Percentiles rank a stretch among this genome's conserved stretches.
Conservation (phyloP, 1,284 basidiomycete genomes). For the Moesziomyces sp. region DNA sequence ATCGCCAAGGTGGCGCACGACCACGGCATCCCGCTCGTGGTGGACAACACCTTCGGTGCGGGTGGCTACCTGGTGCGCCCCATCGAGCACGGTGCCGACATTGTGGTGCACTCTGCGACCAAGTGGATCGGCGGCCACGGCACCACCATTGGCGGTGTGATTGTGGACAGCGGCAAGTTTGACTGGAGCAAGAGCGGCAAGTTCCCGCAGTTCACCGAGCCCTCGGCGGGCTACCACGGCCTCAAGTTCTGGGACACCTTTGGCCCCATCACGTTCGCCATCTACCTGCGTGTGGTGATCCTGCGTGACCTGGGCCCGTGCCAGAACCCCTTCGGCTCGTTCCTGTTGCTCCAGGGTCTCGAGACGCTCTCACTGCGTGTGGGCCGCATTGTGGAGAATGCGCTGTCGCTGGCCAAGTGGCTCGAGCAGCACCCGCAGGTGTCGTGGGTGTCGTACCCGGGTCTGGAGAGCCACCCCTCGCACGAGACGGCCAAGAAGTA, state of each 20-base stretch:
- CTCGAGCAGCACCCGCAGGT: constrained; percentile 79
- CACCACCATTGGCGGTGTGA: constrained; percentile 84
- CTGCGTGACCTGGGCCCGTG: constrained; percentile 82
- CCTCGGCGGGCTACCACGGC: constrained; percentile 86
- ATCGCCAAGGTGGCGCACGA: constrained; percentile 83
- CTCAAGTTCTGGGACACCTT: constrained; percentile 74
- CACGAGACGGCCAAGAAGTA: constrained; percentile 74
- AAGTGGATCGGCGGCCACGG: constrained; percentile 94
- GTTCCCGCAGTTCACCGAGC: constrained; percentile 85
- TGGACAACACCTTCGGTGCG: constrained; percentile 91
- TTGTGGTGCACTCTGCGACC: constrained; percentile 86
- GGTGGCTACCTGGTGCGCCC: constrained; percentile 81
- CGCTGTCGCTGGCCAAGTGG: constrained; percentile 79
- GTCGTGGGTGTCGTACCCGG: constrained; percentile 84
- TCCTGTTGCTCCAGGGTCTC: constrained; percentile 84
- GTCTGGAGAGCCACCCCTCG: constrained; percentile 76
- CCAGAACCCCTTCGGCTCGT: constrained; percentile 83
- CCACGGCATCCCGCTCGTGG: constrained; percentile 80
- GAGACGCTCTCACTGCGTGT: constrained; percentile 85
- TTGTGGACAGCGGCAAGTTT: constrained; percentile 84
- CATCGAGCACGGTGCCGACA: constrained; percentile 83
- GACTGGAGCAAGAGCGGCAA: constrained; percentile 82
- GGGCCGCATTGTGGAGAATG: constrained; percentile 80
- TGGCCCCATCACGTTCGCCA: constrained; percentile 77
- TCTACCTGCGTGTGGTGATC: constrained; percentile 79